Conservation (phyloP, 148 eudicot genomes). For the Euryodendron excelsum region DNA sequence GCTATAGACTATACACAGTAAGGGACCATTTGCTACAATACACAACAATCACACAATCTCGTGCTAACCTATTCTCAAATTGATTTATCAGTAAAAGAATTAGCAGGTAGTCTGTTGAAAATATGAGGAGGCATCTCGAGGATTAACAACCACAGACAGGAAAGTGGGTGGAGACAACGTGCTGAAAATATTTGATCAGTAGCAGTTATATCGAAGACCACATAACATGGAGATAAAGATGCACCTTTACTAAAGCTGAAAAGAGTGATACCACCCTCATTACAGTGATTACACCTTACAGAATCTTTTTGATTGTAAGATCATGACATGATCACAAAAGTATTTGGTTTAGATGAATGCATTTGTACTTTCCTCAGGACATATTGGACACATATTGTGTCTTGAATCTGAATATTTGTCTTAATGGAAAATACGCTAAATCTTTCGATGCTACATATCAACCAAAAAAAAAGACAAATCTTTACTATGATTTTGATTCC, state of each 20-base stretch:
- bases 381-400: neutral
- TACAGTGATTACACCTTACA: neutral
- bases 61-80: neutral
- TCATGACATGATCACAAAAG: neutral
- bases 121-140: neutral
- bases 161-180: neutral
- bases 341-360: neutral
- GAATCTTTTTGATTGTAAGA: neutral
- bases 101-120: neutral
- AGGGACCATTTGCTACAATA: neutral
- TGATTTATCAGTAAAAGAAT: neutral
- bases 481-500: neutral
- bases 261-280: neutral
- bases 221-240: neutral
- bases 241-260: neutral
- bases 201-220: neutral
- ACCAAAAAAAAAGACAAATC: neutral
- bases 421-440: neutral
- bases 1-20: neutral
- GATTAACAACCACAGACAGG: neutral
- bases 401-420: neutral
- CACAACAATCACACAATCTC: neutral
- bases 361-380: too few species aligned
- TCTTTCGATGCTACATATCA: neutral
- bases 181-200: neutral